A percentile compares a stretch with the other conserved stretches of the same genome.
Conservation (phyloP, 768 basidiomycete species). For the Panus rudis region DNA sequence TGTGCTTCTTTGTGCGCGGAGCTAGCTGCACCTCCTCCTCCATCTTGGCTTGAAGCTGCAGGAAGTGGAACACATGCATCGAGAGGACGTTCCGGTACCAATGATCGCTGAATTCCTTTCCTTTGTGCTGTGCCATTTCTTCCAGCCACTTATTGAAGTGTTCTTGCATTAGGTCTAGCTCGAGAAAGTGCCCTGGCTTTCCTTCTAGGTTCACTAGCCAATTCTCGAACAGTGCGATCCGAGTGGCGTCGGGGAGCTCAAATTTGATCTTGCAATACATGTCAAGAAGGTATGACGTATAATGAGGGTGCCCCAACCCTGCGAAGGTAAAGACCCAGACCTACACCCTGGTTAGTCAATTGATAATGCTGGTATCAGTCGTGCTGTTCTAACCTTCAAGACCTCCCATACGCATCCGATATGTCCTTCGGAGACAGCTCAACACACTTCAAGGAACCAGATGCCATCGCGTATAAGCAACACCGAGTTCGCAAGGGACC, state of each 20-base stretch:
- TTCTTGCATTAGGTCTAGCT: slow-evolving; percentile 21
- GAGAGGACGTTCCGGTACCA: slow-evolving; percentile 22
- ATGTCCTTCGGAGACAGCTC: background rate
- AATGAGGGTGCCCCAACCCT: background rate
- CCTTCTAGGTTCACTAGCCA: slow-evolving; percentile 9
- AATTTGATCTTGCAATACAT: background rate
- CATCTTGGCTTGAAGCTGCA: slow-evolving; percentile 22
- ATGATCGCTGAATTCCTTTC: slow-evolving; percentile 17
- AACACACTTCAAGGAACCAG: slow-evolving; percentile 2
- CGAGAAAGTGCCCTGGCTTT: slow-evolving; percentile 1
- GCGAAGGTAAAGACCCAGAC: background rate
- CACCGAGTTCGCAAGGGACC: background rate
- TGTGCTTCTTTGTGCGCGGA: slow-evolving; percentile 14
- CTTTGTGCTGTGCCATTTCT: background rate
- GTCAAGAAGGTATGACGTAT: slow-evolving; percentile 1
- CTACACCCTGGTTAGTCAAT: background rate
- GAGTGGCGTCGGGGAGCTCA: background rate
- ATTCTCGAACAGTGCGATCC: background rate
- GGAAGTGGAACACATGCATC: slow-evolving; percentile 25
- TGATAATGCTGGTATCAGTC: background rate
- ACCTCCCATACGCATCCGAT: background rate
- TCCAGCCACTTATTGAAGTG: slow-evolving; percentile 25
- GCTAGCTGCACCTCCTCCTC: slow-evolving; percentile 18
- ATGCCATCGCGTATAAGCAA: slow-evolving; percentile 2
- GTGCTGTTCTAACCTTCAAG: background rate